These are phyloP conservation scores for Onygenales sp. DNA, from an alignment of 2,329 filamentous ascomycete species.

Conservation along the genomic window DNA sequence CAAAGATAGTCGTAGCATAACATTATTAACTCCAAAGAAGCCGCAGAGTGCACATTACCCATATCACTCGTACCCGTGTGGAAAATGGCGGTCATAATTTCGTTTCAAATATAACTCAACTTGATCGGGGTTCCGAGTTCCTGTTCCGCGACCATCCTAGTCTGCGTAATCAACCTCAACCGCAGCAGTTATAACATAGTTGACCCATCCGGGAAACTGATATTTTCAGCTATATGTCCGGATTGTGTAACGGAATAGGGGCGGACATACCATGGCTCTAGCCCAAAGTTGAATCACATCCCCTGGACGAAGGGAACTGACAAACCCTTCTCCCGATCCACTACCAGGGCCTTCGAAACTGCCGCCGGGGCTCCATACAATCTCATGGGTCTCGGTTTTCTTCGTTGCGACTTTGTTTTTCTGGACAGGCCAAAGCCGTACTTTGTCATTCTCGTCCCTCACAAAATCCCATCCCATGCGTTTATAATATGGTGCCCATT, in stretches of 20 bases:
- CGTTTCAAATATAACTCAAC: neutral
- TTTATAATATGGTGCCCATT: neutral
- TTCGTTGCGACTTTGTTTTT: neutral
- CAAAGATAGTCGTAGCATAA: neutral
- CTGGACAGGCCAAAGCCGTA: neutral
- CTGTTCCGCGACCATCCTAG: neutral
- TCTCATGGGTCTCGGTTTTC: neutral
- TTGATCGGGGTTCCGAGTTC: neutral
- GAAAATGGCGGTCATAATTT: neutral
- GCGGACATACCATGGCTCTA: neutral
- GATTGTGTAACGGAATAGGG: neutral
- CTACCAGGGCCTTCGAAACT: neutral
- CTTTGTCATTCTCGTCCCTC: neutral
- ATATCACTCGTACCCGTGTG: neutral
- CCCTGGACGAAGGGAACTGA: neutral
- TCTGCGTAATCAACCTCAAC: constrained; percentile 1
- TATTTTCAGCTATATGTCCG: neutral
- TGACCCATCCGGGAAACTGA: constrained; percentile 3
- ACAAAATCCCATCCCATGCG: neutral
- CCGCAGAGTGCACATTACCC: too few relatives aligned
- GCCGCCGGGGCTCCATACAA: neutral
- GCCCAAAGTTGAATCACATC: constrained; percentile 3
- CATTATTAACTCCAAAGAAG: too few relatives aligned
- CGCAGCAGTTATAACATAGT: neutral
- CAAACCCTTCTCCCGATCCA: neutral